Percentiles rank a stretch among this genome's conserved stretches.
These are phyloP conservation scores for Dothidotthia symphoricarpi DNA, from an alignment of 2,329 filamentous ascomycete genomes.

Conservation along the genomic window DNA sequence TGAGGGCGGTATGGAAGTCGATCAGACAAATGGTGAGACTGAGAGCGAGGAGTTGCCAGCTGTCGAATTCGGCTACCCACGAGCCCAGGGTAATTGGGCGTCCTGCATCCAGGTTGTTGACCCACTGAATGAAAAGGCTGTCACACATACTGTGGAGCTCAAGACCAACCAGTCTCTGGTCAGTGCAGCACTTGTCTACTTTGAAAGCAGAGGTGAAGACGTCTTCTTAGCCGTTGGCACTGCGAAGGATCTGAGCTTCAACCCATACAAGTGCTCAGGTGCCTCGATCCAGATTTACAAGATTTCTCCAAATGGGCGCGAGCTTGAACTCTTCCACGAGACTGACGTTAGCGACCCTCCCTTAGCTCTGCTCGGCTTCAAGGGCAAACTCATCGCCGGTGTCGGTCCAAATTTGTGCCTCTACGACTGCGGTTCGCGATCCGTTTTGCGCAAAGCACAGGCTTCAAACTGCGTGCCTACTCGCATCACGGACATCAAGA, in stretches of 20 bases:
- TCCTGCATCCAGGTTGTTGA: constrained; percentile 94
- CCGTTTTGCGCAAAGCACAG: constrained; percentile 88
- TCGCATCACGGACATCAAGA: constrained; percentile 84
- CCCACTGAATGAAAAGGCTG: constrained; percentile 66
- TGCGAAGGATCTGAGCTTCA: constrained; percentile 82
- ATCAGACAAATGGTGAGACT: constrained; percentile 15
- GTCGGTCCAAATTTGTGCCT: constrained; percentile 78
- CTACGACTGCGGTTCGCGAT: constrained; percentile 90
- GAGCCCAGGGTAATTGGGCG: constrained; percentile 83
- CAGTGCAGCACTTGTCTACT: constrained; percentile 78
- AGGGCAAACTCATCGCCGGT: constrained; percentile 83
- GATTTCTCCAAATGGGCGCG: constrained; percentile 80
- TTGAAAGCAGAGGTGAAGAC: constrained; percentile 79
- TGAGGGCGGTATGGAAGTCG: constrained; percentile 35
- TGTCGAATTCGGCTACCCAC: constrained; percentile 85
- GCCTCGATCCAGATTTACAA: constrained; percentile 93
- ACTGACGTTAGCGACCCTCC: constrained; percentile 89
- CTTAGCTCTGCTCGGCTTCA: constrained; percentile 86
- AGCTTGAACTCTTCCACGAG: constrained; percentile 93
- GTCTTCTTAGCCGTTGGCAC: constrained; percentile 92
- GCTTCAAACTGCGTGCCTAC: constrained; percentile 69
- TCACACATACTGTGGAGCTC: constrained; percentile 76
- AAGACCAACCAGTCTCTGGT: constrained; percentile 89
- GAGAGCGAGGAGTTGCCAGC: constrained; percentile 62
- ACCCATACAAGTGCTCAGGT: constrained; percentile 66